These are phyloP conservation scores for Sphagnurus paluster DNA, from an alignment of 1,284 basidiomycete species.

Conservation along the genomic window DNA sequence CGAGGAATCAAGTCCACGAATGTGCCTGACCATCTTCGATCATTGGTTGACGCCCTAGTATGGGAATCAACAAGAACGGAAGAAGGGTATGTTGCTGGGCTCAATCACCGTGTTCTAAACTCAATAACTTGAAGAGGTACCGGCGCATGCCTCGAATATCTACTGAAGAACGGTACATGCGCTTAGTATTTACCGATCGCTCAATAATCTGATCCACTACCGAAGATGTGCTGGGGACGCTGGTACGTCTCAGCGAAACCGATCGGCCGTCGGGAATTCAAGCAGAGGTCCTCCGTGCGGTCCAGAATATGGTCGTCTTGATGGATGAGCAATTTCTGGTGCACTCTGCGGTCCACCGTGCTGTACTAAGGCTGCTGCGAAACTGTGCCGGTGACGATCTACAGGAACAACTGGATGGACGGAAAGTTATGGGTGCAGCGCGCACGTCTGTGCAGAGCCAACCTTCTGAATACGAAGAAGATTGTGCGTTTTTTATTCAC, in stretches of 20 bases:
- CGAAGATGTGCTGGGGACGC: slow-evolving; percentile 76
- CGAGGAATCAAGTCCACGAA: slow-evolving; percentile 82
- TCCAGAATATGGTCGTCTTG: slow-evolving; percentile 86
- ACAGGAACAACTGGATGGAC: slow-evolving; percentile 80
- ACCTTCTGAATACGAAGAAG: slow-evolving; percentile 84
- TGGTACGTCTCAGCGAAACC: slow-evolving; percentile 83
- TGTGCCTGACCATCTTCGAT: slow-evolving; percentile 75
- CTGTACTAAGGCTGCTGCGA: slow-evolving; percentile 83
- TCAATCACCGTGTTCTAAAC: slow-evolving; percentile 9
- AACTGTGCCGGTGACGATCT: slow-evolving; percentile 90
- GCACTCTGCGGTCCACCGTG: slow-evolving; percentile 87
- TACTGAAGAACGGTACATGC: slow-evolving; percentile 79
- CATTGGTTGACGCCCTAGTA: slow-evolving; percentile 88
- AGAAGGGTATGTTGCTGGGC: slow-evolving; percentile 66
- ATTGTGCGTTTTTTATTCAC: slow-evolving; percentile 54
- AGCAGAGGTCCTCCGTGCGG: slow-evolving; percentile 79
- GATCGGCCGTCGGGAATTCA: slow-evolving; percentile 87
- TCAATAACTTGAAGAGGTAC: slow-evolving; percentile 55
- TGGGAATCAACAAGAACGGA: slow-evolving; percentile 82
- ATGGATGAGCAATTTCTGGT: slow-evolving; percentile 91
- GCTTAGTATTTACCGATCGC: background rate
- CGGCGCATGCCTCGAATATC: slow-evolving; percentile 87
- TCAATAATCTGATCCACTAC: slow-evolving; percentile 2
- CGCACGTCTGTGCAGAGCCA: slow-evolving; percentile 63
- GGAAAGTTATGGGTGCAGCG: slow-evolving; percentile 80